Conservation (phyloP, 495 filamentous ascomycete species). For the Copromyces sp. region DNA sequence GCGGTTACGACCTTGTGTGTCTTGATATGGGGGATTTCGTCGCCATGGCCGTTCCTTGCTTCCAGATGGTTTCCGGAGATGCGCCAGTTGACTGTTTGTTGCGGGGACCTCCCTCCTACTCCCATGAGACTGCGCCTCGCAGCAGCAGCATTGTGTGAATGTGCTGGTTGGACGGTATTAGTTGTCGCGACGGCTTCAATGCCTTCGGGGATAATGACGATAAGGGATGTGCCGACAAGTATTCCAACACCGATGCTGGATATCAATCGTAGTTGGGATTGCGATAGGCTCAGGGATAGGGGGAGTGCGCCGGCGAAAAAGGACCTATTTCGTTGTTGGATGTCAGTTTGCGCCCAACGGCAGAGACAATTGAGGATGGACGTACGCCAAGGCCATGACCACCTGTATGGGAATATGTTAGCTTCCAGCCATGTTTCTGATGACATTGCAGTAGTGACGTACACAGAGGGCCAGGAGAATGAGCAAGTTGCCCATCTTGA, state of each 20-base stretch:
- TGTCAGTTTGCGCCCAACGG: constrained; percentile 16
- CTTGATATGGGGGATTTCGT: neutral
- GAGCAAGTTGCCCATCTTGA: constrained; percentile 64
- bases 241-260: constrained; percentile 91
- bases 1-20: neutral
- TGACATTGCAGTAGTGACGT: constrained; percentile 7
- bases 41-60: neutral
- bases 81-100: neutral
- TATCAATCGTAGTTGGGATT: constrained; percentile 77
- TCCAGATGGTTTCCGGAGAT: neutral
- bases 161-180: constrained; percentile 31
- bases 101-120: neutral
- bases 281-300: constrained; percentile 80
- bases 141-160: constrained; percentile 24
- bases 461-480: constrained; percentile 69
- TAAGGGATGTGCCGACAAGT: constrained; percentile 85
- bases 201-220: constrained; percentile 96
- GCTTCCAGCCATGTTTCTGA: constrained; percentile 10
- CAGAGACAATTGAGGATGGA: constrained; percentile 6
- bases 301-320: constrained; percentile 92
- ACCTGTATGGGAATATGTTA: constrained; percentile 30
- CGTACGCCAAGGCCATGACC: constrained; percentile 92
- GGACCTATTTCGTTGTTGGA: constrained; percentile 48
- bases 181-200: constrained; percentile 76
- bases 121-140: neutral